A percentile compares a stretch with the other conserved stretches of the same genome.
Conservation (phyloP, 148 eudicot genomes). For the Rhododendron mucronatum region DNA sequence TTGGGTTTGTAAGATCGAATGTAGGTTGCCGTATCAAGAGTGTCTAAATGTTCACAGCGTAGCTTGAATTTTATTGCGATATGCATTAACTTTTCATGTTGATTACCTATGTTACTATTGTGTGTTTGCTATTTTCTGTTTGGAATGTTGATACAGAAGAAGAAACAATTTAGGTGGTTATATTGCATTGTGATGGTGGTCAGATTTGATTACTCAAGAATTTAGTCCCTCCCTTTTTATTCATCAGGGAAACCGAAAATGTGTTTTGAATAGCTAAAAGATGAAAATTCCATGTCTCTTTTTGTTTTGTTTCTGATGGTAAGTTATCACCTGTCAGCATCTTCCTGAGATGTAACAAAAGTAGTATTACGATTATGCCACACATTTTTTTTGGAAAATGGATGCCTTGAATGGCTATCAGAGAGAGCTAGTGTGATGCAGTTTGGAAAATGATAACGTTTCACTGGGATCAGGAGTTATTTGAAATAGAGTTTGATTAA, state of each 20-base stretch:
- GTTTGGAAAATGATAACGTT: not conserved
- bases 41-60: not conserved
- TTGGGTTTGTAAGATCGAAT: not conserved
- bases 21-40: not conserved
- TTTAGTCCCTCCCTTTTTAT: not conserved
- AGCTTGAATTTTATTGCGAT: not conserved
- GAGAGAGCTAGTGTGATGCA: not conserved
- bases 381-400: not conserved
- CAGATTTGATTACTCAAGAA: not conserved
- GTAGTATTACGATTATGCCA: too few species aligned
- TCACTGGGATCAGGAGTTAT: not conserved
- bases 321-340: not conserved
- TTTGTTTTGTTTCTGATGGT: not conserved
- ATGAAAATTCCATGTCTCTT: not conserved
- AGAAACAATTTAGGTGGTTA: not conserved
- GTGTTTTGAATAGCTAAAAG: not conserved
- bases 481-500: not conserved
- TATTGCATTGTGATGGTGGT: not conserved
- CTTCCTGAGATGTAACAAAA: not conserved
- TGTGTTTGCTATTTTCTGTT: not conserved
- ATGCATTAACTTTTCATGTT: not conserved
- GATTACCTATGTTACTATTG: not conserved
- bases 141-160: not conserved
- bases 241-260: not conserved
- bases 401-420: not conserved